These are phyloP conservation scores for Cladorrhinum samala DNA, from an alignment of 495 filamentous ascomycete genomes.

Conservation along the genomic window DNA sequence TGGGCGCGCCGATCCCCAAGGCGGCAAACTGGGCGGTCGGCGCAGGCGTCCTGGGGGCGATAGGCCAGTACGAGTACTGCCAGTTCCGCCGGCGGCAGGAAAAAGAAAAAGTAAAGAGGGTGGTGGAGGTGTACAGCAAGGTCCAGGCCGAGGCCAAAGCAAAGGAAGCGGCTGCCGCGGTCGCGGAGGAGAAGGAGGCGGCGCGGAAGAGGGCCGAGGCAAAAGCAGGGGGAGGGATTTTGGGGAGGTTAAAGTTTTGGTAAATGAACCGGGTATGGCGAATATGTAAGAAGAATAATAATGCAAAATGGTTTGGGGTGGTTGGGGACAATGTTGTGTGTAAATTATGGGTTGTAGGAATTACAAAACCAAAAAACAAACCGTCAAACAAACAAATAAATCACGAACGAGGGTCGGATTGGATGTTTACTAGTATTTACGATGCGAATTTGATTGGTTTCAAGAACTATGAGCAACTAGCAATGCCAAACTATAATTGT, in stretches of 20 bases:
- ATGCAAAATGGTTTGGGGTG: neutral
- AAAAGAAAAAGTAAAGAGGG: constrained; percentile 68
- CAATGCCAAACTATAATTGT: neutral
- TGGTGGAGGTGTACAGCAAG: constrained; percentile 71
- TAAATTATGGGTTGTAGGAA: too few species aligned
- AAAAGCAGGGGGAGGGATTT: constrained; percentile 22
- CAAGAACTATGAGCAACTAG: too few species aligned
- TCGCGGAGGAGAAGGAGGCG: constrained; percentile 27
- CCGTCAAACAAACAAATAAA: too few species aligned
- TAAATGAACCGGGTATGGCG: constrained; percentile 15
- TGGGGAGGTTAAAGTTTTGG: constrained; percentile 50
- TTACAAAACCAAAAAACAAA: too few species aligned
- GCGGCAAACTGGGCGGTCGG: constrained; percentile 82
- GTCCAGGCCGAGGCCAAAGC: constrained; percentile 50
- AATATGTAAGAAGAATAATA: neutral
- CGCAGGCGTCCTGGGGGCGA: constrained; percentile 57
- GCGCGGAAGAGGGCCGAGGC: constrained; percentile 34
- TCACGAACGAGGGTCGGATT: too few species aligned
- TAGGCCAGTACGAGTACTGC: constrained; percentile 74
- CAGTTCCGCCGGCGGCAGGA: constrained; percentile 64
- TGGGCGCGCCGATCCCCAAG: constrained; percentile 49
- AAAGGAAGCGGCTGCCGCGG: too few species aligned
- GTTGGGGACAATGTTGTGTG: neutral
- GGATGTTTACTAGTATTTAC: too few species aligned
- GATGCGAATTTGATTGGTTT: neutral